Evolutionary conservation across 192 early-diverging fungal genomes (phyloP).

Genomic region (Coemansia sp.): DNA sequence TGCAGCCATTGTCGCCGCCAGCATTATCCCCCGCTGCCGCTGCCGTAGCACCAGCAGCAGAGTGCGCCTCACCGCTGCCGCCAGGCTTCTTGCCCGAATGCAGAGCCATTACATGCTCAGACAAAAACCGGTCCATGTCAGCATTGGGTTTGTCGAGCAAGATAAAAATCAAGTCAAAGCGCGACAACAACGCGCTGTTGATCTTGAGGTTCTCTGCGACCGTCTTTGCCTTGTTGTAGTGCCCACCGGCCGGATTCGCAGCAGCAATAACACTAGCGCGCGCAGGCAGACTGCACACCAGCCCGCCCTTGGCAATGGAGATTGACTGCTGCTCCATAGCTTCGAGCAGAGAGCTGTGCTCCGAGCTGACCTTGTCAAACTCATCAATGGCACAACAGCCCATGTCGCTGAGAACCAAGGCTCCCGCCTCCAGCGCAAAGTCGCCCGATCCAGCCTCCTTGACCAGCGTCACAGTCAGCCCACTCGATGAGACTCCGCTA

Average conservation of each 20-base stretch:
- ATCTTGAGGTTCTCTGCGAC: constrained; percentile 81
- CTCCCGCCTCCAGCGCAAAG: constrained; percentile 77
- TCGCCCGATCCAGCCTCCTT: constrained; percentile 70
- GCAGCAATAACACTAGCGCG: constrained; percentile 85
- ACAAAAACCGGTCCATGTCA: constrained; percentile 76
- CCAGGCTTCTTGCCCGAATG: constrained; percentile 37
- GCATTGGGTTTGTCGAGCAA: constrained; percentile 76
- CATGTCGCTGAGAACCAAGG: constrained; percentile 85
- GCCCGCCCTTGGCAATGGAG: constrained; percentile 82
- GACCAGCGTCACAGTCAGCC: constrained; percentile 70
- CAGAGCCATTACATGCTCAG: constrained; percentile 77
- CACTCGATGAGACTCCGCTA: constrained; percentile 62
- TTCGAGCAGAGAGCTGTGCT: constrained; percentile 75
- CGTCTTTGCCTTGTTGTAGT: constrained; percentile 84
- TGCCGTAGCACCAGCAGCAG: not conserved
- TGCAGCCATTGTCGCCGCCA: not conserved
- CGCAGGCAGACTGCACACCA: constrained; percentile 79
- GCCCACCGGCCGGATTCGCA: constrained; percentile 82
- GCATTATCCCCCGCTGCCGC: not conserved
- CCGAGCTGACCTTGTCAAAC: constrained; percentile 85
- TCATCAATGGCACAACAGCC: constrained; percentile 90
- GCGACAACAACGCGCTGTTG: constrained; percentile 67
- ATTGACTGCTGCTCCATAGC: constrained; percentile 90
- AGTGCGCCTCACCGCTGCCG: not conserved
- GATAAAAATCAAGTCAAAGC: constrained; percentile 83